Evolutionary conservation across 495 filamentous ascomycete species (phyloP), one percentile per base, ranked within the genome.

Genomic region (Extremus antarcticus): DNA sequence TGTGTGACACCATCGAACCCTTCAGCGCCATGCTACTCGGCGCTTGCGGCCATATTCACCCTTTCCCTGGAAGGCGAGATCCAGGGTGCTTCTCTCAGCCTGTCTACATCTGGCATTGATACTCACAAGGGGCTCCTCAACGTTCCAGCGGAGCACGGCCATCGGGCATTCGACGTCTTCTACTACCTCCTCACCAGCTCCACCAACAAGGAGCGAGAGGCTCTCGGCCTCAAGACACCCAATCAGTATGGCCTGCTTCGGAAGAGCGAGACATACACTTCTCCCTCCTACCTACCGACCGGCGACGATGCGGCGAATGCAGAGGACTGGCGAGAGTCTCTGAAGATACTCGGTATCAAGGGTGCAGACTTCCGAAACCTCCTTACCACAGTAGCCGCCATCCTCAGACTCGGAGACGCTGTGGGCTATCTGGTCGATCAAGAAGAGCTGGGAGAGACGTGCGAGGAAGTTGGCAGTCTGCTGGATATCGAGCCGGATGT

Each of bases 151-250:
- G 82, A 94, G 65, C 55, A 80, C 7, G 92, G 94, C 20, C 89
- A 86, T 65, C 83, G 92, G 54, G 92, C 91, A n/a, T 98, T 97
- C 62, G 90, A 98, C 65, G 94, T 90, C 24, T 98, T 97, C 68
- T 98, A 98, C 71, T 97, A 96, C 60, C 80, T 98, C 2, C 75
- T 95, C 21, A 94, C 90, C 0, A 87, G 86, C 24, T 84, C 88
- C 15, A 94, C 92, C 0, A 94, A 90, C 1, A 85, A 89, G 0
- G 92, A 98, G 72, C 78, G 89, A 38, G 90, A 97, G 65, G 95
- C 88, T 53, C 74, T 98, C n/a, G 83, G 84, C 43, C 74, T 98
- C 29, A 86, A 90, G 69, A 76, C 79, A n/a, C 78, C 86, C 1
- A 84, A 86, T 1, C 73, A 77, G 15, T 97, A 98, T 68, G 67